Base-by-base conservation (phyloP, 2,329 filamentous ascomycete genomes). In the Fusarium brachygibbosum region DNA sequence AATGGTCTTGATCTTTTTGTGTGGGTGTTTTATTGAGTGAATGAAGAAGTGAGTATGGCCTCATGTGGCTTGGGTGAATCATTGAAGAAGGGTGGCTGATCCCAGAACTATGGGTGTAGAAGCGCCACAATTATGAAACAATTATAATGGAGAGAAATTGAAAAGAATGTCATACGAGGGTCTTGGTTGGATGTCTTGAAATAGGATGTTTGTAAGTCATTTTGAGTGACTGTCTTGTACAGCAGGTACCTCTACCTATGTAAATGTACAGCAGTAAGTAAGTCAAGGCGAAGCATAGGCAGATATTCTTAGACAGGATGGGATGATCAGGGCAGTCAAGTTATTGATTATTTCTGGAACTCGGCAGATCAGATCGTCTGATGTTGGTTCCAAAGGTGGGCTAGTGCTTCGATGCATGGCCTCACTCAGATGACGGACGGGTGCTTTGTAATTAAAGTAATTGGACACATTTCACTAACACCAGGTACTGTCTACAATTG, bases 381-480 rank as follows among this genome's bases (percentile, higher is more conserved):
- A 69, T 69, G 52, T 50, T 59, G 29, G 44, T 25, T 37, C 45
- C 58, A 41, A 53, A 54, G 21, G 9, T 60, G 42, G 46, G 51
- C 29, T 52, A 56, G 55, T 42, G 49, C 7, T 21, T 21, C 16
- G 13, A 31, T 41, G 12, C 17, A 41, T 60, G 59, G 51, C 49
- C 63, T 69, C 62, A 42, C 53, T 48, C 52, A 46, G 55, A 40
- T 56, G 62, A 37, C 52, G 49, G 23, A n/a, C 23, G 23, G 19
- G 3, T 68, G 66, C 58, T 65, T 66, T 38, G 50, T 54, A 37
- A 37, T 37, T 50, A 31, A 25, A 5, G 54, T 61, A 69, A n/a
- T 35, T 69, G 66, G 66, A 69, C 66, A 69, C 46, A 62, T 69
- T 62, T 56, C 66, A 69, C 50, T 55, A 61, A 45, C n/a, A 50